phyloP scores from a whole-genome alignment of 2,329 filamentous ascomycete species.

The Penicillium crustosum region DNA sequence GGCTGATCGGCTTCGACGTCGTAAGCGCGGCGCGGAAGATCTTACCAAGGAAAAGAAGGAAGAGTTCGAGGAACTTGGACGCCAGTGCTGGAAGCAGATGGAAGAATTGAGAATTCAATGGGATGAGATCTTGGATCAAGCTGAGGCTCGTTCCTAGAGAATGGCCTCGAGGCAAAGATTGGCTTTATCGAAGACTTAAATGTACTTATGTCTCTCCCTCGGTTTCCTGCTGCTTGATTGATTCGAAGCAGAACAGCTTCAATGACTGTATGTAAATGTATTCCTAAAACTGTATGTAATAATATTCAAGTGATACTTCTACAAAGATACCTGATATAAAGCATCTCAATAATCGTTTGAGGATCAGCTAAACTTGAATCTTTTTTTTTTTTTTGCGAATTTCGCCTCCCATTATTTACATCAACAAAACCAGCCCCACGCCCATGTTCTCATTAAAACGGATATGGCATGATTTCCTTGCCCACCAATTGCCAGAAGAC shows the following conservation, averaged over 20 bases:
- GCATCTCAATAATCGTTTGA: neutral
- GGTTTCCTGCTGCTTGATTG: neutral
- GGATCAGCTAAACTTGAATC: constrained; percentile 7
- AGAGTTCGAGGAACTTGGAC: constrained; percentile 42
- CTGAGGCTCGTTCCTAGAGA: constrained; percentile 23
- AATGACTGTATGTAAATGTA: neutral
- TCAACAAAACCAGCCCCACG: constrained; percentile 30
- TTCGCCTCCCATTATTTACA: constrained; percentile 37
- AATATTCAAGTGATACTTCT: neutral
- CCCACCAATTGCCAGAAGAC: constrained; percentile 22
- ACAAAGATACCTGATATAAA: neutral
- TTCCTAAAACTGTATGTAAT: neutral
- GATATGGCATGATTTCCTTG: constrained; percentile 30
- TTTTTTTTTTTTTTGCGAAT: constrained; percentile 18
- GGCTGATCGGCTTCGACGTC: constrained; percentile 53
- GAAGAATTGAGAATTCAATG: constrained; percentile 43
- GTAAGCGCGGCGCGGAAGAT: constrained; percentile 59
- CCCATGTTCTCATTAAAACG: constrained; percentile 39
- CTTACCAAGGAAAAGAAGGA: constrained; percentile 51
- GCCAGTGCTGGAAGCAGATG: constrained; percentile 45
- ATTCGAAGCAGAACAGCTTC: neutral
- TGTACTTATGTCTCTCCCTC: neutral
- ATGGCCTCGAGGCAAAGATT: neutral
- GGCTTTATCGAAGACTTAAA: neutral
- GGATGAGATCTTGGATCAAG: constrained; percentile 41